Evolutionary conservation across 2,329 filamentous ascomycete species (phyloP).

Genomic region (Torrubiella hemipterigena): DNA sequence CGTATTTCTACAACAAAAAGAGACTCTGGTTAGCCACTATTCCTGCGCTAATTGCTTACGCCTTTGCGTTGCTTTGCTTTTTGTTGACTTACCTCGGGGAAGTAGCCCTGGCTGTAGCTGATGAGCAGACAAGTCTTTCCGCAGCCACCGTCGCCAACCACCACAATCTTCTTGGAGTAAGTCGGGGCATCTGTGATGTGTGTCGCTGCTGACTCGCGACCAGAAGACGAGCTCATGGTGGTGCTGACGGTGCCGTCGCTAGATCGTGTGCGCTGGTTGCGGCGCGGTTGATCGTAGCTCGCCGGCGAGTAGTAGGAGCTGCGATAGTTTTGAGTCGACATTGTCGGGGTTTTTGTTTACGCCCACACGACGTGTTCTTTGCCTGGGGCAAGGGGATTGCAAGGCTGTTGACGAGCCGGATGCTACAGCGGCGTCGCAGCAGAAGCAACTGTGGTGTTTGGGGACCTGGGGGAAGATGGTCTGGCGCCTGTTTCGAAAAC

Average conservation of each 20-base stretch:
- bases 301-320: conserved; percentile 37
- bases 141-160: conserved; percentile 94
- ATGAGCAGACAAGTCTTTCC: conserved; percentile 98
- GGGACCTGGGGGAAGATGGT: too few relatives aligned
- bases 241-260: conserved; percentile 90
- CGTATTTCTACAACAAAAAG: conserved; percentile 72
- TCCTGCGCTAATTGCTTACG: too few relatives aligned
- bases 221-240: conserved; percentile 62
- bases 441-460: too few relatives aligned
- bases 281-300: conserved; percentile 25
- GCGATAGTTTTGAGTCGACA: conserved; percentile 43
- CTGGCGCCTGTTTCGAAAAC: too few relatives aligned
- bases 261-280: conserved; percentile 48
- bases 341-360: conserved; percentile 17
- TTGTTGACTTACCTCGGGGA: conserved; percentile 68
- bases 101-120: conserved; percentile 97
- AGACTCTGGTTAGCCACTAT: conserved; percentile 5
- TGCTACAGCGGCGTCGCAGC: too few relatives aligned
- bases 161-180: conserved; percentile 98
- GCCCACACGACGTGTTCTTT: conserved; percentile 3
- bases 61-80: neutral
- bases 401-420: too few relatives aligned
- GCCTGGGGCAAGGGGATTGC: conserved; percentile 2
- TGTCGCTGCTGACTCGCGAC: conserved; percentile 67
- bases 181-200: conserved; percentile 81